Evolutionary conservation across 768 basidiomycete genomes (phyloP), one percentile per base, ranked within the genome.

Genomic region (Kwoniella shandongensis): DNA sequence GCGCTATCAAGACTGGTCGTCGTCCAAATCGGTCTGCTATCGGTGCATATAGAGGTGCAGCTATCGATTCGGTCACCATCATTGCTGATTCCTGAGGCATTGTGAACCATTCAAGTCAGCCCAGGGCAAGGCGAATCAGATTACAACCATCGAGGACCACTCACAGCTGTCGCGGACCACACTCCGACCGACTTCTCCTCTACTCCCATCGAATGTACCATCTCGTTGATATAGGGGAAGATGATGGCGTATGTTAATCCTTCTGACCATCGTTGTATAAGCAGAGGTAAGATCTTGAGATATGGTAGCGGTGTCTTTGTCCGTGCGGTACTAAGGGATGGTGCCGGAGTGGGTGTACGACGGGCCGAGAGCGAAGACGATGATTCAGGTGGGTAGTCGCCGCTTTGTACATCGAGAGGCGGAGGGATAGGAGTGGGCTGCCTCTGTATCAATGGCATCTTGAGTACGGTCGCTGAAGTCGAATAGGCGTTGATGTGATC

Each of bases 181-280:
- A 68, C 59, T 20, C 69, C 69, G 1, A 71, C 66, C 10, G 56
- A 56, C 18, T 63, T 60, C 47, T 71, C 69, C 25, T 57, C 40
- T 8, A 71, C 62, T 0, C 69, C 69, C 45, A 71, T 66, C 4
- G 53, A 54, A 7, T 47, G n/a, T 10, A 71, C 51, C 66, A 71
- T 67, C 51, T 71, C 57, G 36, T 67, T 67, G 54, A 71, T 64
- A 61, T 71, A 71, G 5, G 69, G 69, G 36, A 67, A 64, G 20
- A 71, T 61, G 23, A 71, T 64, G 12, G 62, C 42, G 45, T 50
- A 67, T 8, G 62, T 67, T 32, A 71, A 46, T 4, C 69, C 69
- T 42, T 71, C 69, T 18, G 69, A 48, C 13, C 53, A 38, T 30
- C 69, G 25, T 20, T 61, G 46, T 4, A 66, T 23, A 17, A 62